Conservation (phyloP, 345 rosid genomes). For the Triadica sebifera region DNA sequence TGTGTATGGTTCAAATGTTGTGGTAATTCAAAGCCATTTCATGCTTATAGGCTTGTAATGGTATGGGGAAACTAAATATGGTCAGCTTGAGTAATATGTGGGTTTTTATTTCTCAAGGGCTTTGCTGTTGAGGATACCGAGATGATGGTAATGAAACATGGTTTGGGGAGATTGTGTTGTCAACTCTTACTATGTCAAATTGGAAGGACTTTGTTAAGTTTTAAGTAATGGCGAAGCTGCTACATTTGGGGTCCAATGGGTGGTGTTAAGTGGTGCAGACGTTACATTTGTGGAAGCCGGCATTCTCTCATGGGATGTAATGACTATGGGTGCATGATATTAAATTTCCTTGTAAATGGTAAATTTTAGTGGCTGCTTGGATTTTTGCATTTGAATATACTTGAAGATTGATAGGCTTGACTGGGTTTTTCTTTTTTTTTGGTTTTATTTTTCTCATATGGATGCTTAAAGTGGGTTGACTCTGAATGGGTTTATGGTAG, state of each 20-base stretch:
- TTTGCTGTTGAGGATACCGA: conserved; percentile 11
- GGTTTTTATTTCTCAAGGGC: conserved; percentile 11
- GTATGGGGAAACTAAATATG: conserved; percentile 11
- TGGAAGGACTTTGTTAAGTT: conserved; percentile 2
- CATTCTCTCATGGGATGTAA: conserved; percentile 10
- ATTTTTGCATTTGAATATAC: conserved; percentile 12
- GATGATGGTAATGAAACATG: conserved; percentile 9
- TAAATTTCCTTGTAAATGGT: conserved; percentile 17
- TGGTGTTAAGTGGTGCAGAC: conserved; percentile 14
- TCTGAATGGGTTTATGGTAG: conserved; percentile 3
- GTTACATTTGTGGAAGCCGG: conserved; percentile 15
- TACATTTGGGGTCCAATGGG: conserved; percentile 11
- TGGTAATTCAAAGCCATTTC: conserved; percentile 8
- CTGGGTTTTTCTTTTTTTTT: conserved; percentile 11
- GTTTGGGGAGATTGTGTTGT: conserved; percentile 4
- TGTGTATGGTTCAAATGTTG: neutral
- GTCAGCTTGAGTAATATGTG: conserved; percentile 15
- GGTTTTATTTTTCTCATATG: conserved; percentile 2
- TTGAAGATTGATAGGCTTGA: conserved; percentile 14
- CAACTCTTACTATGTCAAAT: conserved; percentile 14
- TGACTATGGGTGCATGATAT: conserved; percentile 12
- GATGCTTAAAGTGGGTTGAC: conserved; percentile 9
- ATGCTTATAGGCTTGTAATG: conserved; percentile 20
- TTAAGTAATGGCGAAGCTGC: conserved; percentile 11
- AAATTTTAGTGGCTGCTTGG: conserved; percentile 17